Evolutionary conservation across 192 early-diverging fungal genomes (phyloP), one percentile per base, ranked within the genome.

Genomic region (Umbelopsis vinacea): DNA sequence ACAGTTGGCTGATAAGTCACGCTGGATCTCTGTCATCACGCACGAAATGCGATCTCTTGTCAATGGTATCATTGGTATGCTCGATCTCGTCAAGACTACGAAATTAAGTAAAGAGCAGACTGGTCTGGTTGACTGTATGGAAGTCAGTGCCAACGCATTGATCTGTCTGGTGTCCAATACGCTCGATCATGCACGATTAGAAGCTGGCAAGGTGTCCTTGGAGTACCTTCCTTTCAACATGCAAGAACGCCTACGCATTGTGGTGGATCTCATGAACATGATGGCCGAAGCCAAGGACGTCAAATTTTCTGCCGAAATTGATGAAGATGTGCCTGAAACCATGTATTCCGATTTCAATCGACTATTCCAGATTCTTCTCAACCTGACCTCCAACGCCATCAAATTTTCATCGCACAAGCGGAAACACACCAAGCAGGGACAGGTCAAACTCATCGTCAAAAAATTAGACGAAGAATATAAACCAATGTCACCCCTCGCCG

Each of bases 361-460:
- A 23, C 50, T 88, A 22, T 83, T 83, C 33, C 87, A 88, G 53
- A 85, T 88, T 47, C 75, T 88, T 46, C 73, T 83, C 29, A 88
- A 88, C 68, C 67, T 88, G 6, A 80, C 84, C 1, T 80, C 83
- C 6, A 88, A 88, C 73, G 83, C 87, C 5, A 85, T 88, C 71
- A 88, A 88, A 67, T 88, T 88, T 71, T 83, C 85, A 8, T 70
- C 69, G 7, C 69, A 54, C 12, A 54, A 54, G 29, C 46, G 46
- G 9, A 70, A 70, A 8, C 75, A 73, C 24, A 33, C 72, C 26
- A 84, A 82, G 43, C 83, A 84, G 55, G 82, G 82, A 23, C 60
- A 74, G 7, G 80, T 86, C 15, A 70, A 79, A 46, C 81, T 81
- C 24, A 76, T 73, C 15, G 80, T 83, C 24, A 52, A 37, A 17